phyloP scores from a whole-genome alignment of 2,329 filamentous ascomycete species.

The Ilyonectria sp. region DNA sequence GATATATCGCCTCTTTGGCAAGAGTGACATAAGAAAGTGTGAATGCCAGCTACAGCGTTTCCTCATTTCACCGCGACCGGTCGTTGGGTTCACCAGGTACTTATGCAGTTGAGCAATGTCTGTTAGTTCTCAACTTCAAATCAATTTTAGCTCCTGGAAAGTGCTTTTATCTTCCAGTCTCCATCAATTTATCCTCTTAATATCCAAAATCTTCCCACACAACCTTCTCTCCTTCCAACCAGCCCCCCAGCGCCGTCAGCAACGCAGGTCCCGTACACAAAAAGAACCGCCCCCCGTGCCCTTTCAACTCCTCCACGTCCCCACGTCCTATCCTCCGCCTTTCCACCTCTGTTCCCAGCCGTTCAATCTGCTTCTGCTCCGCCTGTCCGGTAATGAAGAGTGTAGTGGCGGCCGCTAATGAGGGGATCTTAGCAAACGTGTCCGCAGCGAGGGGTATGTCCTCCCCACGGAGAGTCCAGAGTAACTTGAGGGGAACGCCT shows the following conservation, averaged over 20 bases:
- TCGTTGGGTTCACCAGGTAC: no score
- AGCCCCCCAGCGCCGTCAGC: conserved; percentile 60
- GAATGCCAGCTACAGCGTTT: no score
- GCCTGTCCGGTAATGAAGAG: conserved; percentile 75
- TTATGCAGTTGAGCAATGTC: no score
- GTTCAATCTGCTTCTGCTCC: conserved; percentile 52
- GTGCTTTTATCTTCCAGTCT: neutral
- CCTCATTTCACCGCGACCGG: no score
- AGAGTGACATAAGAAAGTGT: no score
- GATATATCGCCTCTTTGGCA: no score
- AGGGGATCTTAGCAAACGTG: conserved; percentile 66
- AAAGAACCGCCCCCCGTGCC: conserved; percentile 65
- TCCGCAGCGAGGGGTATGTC: conserved; percentile 77
- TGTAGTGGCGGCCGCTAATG: conserved; percentile 66
- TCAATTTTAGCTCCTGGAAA: no score
- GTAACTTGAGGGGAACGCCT: conserved; percentile 63
- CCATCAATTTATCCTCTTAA: conserved; percentile 46
- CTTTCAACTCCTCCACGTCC: conserved; percentile 60
- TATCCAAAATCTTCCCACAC: conserved; percentile 75
- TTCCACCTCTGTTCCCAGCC: conserved; percentile 53
- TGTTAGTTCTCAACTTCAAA: no score
- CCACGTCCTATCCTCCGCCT: conserved; percentile 56
- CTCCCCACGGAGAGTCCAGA: conserved; percentile 77
- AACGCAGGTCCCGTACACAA: conserved; percentile 63
- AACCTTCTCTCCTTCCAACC: conserved; percentile 69